Base-by-base conservation (phyloP, 2,329 filamentous ascomycete genomes). In the Colletotrichum cordylinicola region DNA sequence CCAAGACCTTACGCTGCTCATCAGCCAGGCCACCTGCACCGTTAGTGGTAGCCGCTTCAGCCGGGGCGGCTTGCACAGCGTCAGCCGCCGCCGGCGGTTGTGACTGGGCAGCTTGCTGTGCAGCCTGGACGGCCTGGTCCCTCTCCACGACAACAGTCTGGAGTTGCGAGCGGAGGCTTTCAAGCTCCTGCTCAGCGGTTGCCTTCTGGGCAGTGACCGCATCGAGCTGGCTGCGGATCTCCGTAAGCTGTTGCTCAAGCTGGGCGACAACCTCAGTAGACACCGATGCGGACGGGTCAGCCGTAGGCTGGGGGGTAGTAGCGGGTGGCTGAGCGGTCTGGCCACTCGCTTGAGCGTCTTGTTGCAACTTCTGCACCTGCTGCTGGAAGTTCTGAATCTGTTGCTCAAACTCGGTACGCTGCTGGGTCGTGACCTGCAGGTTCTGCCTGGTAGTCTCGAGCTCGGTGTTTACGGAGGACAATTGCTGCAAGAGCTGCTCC, bases 151-250 rank as follows among this genome's bases (percentile, higher is more conserved):
- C 90, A 1, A 90, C 90, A 12, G 87, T 85, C 67, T 93, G 88
- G 15, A 98, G 86, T 80, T 96, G 93, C 8, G 82, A 78, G 35
- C 87, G 89, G 3, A 93, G 82, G 29, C 82, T 83, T 61, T 88
- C 86, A 3, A 94, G 87, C 77, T 94, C 92, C 73, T 91, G 86
- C 78, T 95, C 91, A n/a, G 95, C 87, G 3, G 88, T 87, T 21
- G 92, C 88, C 83, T 95, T 96, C 82, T 97, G 93, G 12, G 91
- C 87, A 8, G 87, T 92, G 69, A 93, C 89, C 2, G 88, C 88
- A 58, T 93, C 92, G 12, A 97, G 89, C 79, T 96, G 91, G 78
- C 92, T 90, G 27, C 85, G 88, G 16, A 88, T 82, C 56, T 86
- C 82, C 3, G 82, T 78, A 9, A 92, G 84, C 76, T 92, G 87